These are phyloP conservation scores for Acanthamoeba triangularis DNA, from an alignment of 208 protist genomes.

Conservation along the genomic window DNA sequence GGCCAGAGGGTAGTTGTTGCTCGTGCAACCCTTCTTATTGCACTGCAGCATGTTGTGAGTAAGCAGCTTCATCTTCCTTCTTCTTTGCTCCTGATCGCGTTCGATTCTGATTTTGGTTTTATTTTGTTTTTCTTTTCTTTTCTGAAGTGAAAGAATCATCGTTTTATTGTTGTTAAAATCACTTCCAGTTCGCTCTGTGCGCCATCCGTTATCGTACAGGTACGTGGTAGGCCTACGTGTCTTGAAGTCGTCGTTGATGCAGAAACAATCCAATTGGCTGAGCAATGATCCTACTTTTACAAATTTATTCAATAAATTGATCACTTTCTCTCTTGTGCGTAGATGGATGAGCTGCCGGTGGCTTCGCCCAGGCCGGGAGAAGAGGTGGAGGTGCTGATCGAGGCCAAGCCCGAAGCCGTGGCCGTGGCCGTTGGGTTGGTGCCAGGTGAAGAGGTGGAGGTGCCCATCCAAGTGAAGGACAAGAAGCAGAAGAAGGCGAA, in stretches of 20 bases:
- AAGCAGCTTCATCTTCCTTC: constrained; percentile 81
- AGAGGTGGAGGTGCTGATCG: not conserved
- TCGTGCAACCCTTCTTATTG: constrained; percentile 76
- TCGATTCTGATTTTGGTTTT: constrained; percentile 23
- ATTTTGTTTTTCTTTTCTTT: constrained; percentile 29
- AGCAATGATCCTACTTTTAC: too few species aligned
- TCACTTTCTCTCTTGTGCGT: not conserved
- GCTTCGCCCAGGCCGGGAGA: not conserved
- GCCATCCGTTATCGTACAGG: too few species aligned
- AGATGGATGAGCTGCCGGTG: not conserved
- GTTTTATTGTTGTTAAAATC: too few species aligned
- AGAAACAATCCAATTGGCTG: not conserved
- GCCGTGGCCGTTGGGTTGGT: too few species aligned
- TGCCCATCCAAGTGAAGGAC: not conserved
- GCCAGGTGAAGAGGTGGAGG: too few species aligned
- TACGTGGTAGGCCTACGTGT: not conserved
- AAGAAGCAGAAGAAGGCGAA: not conserved
- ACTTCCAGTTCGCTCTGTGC: too few species aligned
- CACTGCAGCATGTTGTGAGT: constrained; percentile 85
- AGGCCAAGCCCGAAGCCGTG: too few species aligned
- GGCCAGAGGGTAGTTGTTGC: constrained; percentile 78
- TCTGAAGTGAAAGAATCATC: too few species aligned
- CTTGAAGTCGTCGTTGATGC: not conserved
- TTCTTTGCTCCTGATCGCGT: too few species aligned
- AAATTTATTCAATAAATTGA: not conserved